These are phyloP conservation scores for Nannochloris sp. DNA, from an alignment of 139 green algal genomes.

Conservation along the genomic window DNA sequence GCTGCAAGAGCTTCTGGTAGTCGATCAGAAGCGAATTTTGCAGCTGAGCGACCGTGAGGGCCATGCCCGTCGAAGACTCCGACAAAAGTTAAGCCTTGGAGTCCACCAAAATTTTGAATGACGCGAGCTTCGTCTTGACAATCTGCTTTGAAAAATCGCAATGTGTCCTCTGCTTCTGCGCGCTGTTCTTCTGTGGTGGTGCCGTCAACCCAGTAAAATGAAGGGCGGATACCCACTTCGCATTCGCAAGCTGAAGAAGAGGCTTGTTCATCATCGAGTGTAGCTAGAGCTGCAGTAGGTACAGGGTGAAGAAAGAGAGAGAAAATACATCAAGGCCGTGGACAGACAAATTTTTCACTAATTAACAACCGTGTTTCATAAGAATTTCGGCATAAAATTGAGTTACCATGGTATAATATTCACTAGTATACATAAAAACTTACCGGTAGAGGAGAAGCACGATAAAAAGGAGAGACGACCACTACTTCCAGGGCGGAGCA, in stretches of 20 bases:
- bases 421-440: too few relatives aligned
- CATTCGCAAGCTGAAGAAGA: not conserved
- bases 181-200: conserved; percentile 3
- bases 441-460: not conserved
- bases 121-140: conserved; percentile 29
- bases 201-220: conserved; percentile 22
- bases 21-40: conserved; percentile 9
- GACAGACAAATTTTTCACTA: not conserved
- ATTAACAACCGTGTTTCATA: too few relatives aligned
- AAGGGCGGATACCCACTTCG: conserved; percentile 27
- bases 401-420: too few relatives aligned
- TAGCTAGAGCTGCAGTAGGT: not conserved
- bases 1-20: conserved; percentile 14
- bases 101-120: conserved; percentile 11
- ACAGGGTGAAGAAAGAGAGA: not conserved
- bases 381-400: too few relatives aligned
- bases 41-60: conserved; percentile 23
- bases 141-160: conserved; percentile 19
- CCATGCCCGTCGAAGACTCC: conserved; percentile 50
- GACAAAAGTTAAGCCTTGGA: conserved; percentile 15
- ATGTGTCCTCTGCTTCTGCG: conserved; percentile 7
- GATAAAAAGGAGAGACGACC: not conserved
- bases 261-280: not conserved
- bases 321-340: too few relatives aligned
- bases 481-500: not conserved